phyloP scores from a whole-genome alignment of 495 filamentous ascomycete genomes.

The Lophium mytilinum region DNA sequence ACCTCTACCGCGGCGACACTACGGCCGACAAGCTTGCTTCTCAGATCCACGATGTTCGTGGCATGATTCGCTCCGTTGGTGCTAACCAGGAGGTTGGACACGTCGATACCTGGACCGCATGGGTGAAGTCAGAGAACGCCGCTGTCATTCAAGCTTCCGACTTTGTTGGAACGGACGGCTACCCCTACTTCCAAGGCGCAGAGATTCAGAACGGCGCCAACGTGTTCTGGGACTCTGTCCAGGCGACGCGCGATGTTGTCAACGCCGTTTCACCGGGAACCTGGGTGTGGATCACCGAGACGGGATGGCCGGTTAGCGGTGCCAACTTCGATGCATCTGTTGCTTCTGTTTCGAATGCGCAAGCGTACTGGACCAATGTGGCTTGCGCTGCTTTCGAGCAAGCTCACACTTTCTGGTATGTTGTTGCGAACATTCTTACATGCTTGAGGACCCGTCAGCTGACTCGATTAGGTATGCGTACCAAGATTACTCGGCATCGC shows the following conservation, averaged over 20 bases:
- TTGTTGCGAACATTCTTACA: not conserved
- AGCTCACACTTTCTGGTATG: slow-evolving; percentile 22
- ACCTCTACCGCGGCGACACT: slow-evolving; percentile 46
- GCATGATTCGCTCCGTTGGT: slow-evolving; percentile 26
- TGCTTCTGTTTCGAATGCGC: slow-evolving; percentile 25
- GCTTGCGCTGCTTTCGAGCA: slow-evolving; percentile 23
- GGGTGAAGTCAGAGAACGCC: slow-evolving; percentile 21
- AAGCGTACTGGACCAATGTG: slow-evolving; percentile 28
- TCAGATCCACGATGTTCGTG: slow-evolving; percentile 43
- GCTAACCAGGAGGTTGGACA: slow-evolving; percentile 28
- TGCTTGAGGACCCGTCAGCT: not conserved
- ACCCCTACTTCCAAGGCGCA: slow-evolving; percentile 23
- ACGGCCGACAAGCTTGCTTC: slow-evolving; percentile 35
- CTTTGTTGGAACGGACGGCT: slow-evolving; percentile 26
- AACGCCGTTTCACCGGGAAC: slow-evolving; percentile 22
- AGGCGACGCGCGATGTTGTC: slow-evolving; percentile 19
- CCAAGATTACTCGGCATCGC: slow-evolving; percentile 23
- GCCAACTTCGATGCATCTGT: slow-evolving; percentile 18
- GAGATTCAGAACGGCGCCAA: slow-evolving; percentile 6
- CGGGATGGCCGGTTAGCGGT: slow-evolving; percentile 23
- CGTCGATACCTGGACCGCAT: slow-evolving; percentile 25
- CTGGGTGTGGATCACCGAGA: slow-evolving; percentile 29
- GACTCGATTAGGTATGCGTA: slow-evolving; percentile 24
- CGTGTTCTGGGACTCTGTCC: slow-evolving; percentile 19
- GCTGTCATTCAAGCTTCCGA: slow-evolving; percentile 24